Base-by-base conservation (phyloP, 1,284 basidiomycete species). In the Moniliophthora roreri region DNA sequence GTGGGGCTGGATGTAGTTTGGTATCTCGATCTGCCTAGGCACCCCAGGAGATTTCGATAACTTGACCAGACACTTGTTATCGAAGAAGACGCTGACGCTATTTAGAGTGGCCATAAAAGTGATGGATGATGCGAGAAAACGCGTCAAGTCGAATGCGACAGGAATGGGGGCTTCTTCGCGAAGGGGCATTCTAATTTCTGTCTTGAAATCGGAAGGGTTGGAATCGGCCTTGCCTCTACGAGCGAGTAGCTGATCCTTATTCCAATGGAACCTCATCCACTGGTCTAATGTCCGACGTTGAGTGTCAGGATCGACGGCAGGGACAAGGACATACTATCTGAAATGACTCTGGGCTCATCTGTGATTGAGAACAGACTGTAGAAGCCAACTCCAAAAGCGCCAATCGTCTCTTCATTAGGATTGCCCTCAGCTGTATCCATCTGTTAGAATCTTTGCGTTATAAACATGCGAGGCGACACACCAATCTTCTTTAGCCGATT, bases 181-280 rank as follows among this genome's bases (percentile, higher is more conserved):
- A 1, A 98, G 78, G 2, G 79, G 76, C 91, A 99, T 96, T 57
- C 92, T 83, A 69, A 99, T 32, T 11, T 32, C 28, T 32, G 28
- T 32, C 28, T 32, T 32, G 28, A 32, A 32, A 32, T 32, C 28
- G 28, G 66, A 62, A 32, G 70, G 63, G 11, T 68, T 64, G 1
- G 74, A 69, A 2, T 86, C 84, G 6, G 91, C 72, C 44, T 77
- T 68, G 3, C 92, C 93, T 35, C 90, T 81, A 32, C 92, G 82
- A 13, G 89, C 92, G 55, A 87, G 87, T 0, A 95, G 77, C 83
- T 90, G 67, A 52, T 96, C 93, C 63, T 89, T 91, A 62, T 89
- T 95, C 95, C 95, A 99, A 67, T 97, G 92, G 69, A 99, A 98
- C 1, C 90, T 91, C 94, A 97, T 97, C 85, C 91, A 94, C 66